Evolutionary conservation across 1,284 basidiomycete genomes (phyloP), one percentile per base, ranked within the genome.

Genomic region (Mycosarcoma maydis): DNA sequence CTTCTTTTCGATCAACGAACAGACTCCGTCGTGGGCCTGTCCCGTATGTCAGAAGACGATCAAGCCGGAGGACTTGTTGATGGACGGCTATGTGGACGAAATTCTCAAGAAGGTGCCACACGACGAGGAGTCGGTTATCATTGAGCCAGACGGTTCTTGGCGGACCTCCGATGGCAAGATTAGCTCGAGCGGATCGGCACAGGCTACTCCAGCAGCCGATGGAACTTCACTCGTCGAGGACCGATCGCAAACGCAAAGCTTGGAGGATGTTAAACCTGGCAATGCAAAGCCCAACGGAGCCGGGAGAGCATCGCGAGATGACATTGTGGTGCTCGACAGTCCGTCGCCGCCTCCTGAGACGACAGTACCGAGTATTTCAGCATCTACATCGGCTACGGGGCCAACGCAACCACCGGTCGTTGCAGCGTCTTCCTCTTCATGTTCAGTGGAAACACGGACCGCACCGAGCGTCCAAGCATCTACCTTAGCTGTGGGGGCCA

Each of bases 101-200:
- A 94, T 97, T 48, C 82, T 96, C 74, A 87, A 87, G 73, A 83
- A 85, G 24, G 90, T 90, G 4, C 87, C 91, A 0, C 90, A 92
- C 24, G 86, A 85, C 51, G 87, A 92, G 8, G 95, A 98, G 53
- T 90, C 94, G 70, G 94, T 98, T 11, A 86, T 95, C 34, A 89
- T 98, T 10, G 94, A 98, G 82, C 88, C 93, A 0, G 90, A 95
- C 79, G 94, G 93, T 0, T 89, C 93, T 77, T 99, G 96, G 96
- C 93, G 95, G 80, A 93, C 93, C 0, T 85, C 87, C 16, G 92
- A 98, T 82, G 87, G 90, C 83, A 91, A 90, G 80, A 90, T 88
- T 75, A 61, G 46, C 11, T 78, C 67, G 29, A 43, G 34, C 19
- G 56, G 56, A 13, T 43, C 53, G 5, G 51, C 48, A n/a, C 55